These are phyloP conservation scores for Yamadazyma sp. DNA, from an alignment of 805 yeast species.

Conservation along the genomic window DNA sequence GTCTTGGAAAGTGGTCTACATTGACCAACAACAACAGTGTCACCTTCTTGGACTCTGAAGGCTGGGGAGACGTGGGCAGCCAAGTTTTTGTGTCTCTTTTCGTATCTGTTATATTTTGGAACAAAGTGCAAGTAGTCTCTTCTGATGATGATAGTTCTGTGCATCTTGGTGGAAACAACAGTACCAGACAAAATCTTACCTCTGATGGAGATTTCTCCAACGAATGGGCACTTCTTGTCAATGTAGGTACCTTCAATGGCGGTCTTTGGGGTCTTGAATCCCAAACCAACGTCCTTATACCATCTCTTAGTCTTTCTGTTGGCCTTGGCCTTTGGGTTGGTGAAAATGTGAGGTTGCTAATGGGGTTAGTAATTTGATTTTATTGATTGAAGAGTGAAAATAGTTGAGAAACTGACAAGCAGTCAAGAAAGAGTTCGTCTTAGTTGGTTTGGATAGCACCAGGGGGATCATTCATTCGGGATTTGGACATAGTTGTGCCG, in stretches of 20 bases:
- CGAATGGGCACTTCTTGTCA: constrained; percentile 99
- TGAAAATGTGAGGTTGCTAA: constrained; percentile 99
- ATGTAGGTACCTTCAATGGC: constrained; percentile 99
- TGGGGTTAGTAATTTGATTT: constrained; percentile 23
- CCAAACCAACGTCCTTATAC: constrained; percentile 99
- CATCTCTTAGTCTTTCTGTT: constrained; percentile 99
- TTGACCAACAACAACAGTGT: constrained; percentile 98
- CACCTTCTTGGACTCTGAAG: constrained; percentile 99
- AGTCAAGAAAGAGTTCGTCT: no score
- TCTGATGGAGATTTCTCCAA: constrained; percentile 95
- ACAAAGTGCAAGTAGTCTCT: constrained; percentile 99
- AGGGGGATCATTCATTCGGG: no score
- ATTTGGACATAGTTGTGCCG: no score
- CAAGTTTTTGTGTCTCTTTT: constrained; percentile 99
- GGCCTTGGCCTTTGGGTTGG: constrained; percentile 99
- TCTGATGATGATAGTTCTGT: constrained; percentile 99
- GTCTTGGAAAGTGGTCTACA: constrained; percentile 99
- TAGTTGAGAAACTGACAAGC: no score
- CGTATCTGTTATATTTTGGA: constrained; percentile 99
- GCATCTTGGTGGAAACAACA: constrained; percentile 99
- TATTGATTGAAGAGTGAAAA: no score
- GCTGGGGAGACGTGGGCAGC: constrained; percentile 99
- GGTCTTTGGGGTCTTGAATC: constrained; percentile 99
- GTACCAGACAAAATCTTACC: constrained; percentile 99
- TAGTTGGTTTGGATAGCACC: no score